phyloP scores from a whole-genome alignment of 495 filamentous ascomycete species.

The Cercophora newfieldiana region DNA sequence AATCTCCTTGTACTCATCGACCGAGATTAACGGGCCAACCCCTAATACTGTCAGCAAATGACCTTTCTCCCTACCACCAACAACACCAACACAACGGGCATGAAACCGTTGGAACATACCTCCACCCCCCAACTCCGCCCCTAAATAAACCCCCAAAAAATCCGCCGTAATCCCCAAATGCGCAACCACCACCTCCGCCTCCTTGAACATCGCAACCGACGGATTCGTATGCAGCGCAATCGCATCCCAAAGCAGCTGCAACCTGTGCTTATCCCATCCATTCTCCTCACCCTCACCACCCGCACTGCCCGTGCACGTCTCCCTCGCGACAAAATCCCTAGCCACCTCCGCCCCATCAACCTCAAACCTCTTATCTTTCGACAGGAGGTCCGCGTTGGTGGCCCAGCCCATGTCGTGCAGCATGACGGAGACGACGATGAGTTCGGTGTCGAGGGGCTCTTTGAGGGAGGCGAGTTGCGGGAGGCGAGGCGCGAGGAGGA shows the following conservation, averaged over 20 bases:
- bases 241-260: conserved; percentile 4
- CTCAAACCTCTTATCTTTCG: not conserved
- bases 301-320: not conserved
- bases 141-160: not conserved
- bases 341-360: not conserved
- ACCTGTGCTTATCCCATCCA: not conserved
- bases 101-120: not conserved
- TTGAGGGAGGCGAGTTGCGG: not conserved
- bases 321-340: not conserved
- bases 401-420: conserved; percentile 10
- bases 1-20: conserved; percentile 5
- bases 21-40: not conserved
- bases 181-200: not conserved
- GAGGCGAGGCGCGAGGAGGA: conserved; percentile 2
- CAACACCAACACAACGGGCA: too few relatives aligned
- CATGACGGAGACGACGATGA: not conserved
- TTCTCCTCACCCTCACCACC: not conserved
- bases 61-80: too few relatives aligned
- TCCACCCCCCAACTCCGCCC: not conserved
- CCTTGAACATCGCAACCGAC: not conserved
- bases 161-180: not conserved
- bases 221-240: not conserved
- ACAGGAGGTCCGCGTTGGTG: not conserved
- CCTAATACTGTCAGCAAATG: not conserved
- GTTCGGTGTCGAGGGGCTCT: not conserved